A percentile compares a stretch with the other conserved stretches of the same genome.
Evolutionary conservation across 225 moss, liverwort and hornwort genomes (phyloP).

Genomic region (Bryum argenteum): DNA sequence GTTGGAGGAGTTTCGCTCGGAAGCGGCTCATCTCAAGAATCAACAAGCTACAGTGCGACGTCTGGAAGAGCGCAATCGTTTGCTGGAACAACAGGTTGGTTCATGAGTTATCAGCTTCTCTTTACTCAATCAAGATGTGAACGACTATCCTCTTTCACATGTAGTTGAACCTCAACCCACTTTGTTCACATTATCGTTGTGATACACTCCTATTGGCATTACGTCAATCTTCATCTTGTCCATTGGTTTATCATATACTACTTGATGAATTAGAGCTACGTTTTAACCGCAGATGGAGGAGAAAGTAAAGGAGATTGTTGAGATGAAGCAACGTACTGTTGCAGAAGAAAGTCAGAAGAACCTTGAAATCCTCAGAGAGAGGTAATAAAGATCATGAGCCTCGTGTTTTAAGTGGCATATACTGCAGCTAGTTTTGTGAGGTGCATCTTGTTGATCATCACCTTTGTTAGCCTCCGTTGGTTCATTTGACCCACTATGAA

Average conservation of each 20-base stretch:
- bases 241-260: constrained; percentile 1
- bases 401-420: constrained; percentile 10
- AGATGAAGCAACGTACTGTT: constrained; percentile 89
- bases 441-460: constrained; percentile 17
- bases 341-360: constrained; percentile 91
- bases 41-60: constrained; percentile 96
- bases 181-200: neutral
- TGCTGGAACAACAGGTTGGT: constrained; percentile 90
- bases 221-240: constrained; percentile 3
- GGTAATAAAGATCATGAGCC: constrained; percentile 43
- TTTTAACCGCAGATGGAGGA: constrained; percentile 79
- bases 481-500: neutral
- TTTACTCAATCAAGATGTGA: constrained; percentile 10
- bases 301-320: constrained; percentile 97
- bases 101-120: constrained; percentile 19
- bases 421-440: constrained; percentile 13
- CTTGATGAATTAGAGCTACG: constrained; percentile 3
- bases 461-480: constrained; percentile 10
- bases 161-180: neutral
- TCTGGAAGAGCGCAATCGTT: constrained; percentile 90
- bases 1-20: constrained; percentile 86
- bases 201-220: neutral
- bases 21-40: constrained; percentile 86
- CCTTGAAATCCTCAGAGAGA: constrained; percentile 79
- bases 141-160: neutral